phyloP scores from a whole-genome alignment of 2,329 filamentous ascomycete genomes.

The Ophiostoma australiae region DNA sequence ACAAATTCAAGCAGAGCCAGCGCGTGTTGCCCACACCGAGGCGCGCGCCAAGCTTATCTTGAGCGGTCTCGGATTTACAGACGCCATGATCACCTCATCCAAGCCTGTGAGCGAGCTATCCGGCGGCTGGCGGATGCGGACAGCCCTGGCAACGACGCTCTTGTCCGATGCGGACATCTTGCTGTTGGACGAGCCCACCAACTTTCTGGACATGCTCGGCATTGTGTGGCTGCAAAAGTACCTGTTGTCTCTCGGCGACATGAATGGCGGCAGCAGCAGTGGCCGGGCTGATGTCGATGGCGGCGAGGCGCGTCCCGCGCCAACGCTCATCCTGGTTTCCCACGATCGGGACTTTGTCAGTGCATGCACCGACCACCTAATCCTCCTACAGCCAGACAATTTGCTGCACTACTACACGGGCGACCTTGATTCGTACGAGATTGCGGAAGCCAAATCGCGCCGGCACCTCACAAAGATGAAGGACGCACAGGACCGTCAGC shows the following conservation, averaged over 20 bases:
- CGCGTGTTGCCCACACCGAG: conserved; percentile 54
- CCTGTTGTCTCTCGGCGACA: neutral
- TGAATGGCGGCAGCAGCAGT: neutral
- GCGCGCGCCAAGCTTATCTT: conserved; percentile 45
- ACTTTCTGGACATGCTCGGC: neutral
- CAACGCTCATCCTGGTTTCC: conserved; percentile 59
- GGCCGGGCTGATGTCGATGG: neutral
- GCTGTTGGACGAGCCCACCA: conserved; percentile 1
- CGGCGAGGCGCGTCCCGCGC: neutral
- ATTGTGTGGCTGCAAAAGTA: neutral
- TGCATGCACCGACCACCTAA: conserved; percentile 71
- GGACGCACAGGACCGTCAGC: conserved; percentile 75
- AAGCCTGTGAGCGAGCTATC: conserved; percentile 55
- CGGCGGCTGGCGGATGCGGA: conserved; percentile 72
- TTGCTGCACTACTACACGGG: conserved; percentile 67
- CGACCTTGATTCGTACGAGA: conserved; percentile 66
- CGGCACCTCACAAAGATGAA: conserved; percentile 55
- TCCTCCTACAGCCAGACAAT: conserved; percentile 61
- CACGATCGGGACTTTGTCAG: conserved; percentile 75
- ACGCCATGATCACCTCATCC: neutral
- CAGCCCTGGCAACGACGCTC: neutral
- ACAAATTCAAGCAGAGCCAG: conserved; percentile 62
- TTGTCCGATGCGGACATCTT: neutral
- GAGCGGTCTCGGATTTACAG: conserved; percentile 17
- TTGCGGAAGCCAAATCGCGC: conserved; percentile 55